These are phyloP conservation scores for Emericellopsis atlantica DNA, from an alignment of 2,329 filamentous ascomycete genomes.

Conservation along the genomic window DNA sequence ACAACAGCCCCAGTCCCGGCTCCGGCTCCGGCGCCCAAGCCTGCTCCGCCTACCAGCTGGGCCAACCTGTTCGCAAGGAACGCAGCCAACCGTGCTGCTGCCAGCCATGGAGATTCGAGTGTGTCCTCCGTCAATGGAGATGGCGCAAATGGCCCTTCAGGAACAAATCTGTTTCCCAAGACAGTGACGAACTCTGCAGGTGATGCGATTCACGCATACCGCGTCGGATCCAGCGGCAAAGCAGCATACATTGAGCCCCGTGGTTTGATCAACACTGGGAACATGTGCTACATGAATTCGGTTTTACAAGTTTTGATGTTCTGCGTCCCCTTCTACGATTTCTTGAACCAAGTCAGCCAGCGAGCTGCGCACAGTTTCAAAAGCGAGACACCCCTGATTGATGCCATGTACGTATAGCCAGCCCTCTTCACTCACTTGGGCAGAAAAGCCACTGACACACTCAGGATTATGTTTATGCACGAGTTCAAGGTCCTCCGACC, in stretches of 20 bases:
- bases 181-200: constrained; percentile 48
- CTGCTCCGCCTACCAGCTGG: constrained; percentile 22
- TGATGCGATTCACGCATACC: constrained; percentile 66
- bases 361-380: constrained; percentile 85
- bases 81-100: constrained; percentile 7
- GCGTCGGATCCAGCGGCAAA: constrained; percentile 50
- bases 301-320: constrained; percentile 93
- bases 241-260: constrained; percentile 81
- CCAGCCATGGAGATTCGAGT: constrained; percentile 13
- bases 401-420: constrained; percentile 62
- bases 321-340: constrained; percentile 88
- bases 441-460: not conserved
- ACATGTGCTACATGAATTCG: constrained; percentile 99
- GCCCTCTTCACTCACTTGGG: too few relatives aligned
- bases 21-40: constrained; percentile 11
- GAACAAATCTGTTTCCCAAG: constrained; percentile 24
- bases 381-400: constrained; percentile 83
- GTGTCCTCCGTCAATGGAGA: constrained; percentile 11
- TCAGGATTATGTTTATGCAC: constrained; percentile 86
- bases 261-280: constrained; percentile 90
- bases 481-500: constrained; percentile 82
- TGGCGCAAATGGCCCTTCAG: constrained; percentile 5
- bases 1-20: constrained; percentile 4
- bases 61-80: constrained; percentile 24
- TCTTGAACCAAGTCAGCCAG: constrained; percentile 76